These are phyloP conservation scores for Brassica napus DNA, from an alignment of 345 rosid genomes.

Conservation along the genomic window DNA sequence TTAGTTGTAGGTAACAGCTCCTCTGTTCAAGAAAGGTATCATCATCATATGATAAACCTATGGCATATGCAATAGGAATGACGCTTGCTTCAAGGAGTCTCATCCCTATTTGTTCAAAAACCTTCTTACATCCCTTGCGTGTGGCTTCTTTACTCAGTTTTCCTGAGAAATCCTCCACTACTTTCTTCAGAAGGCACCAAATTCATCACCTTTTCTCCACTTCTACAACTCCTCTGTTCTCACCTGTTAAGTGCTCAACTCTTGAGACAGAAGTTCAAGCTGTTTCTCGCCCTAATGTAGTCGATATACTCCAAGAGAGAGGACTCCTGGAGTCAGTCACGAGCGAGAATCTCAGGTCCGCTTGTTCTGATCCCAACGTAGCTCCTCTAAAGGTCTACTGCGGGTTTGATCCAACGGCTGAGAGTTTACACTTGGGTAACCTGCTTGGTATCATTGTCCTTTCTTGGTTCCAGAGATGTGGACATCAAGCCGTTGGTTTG, in stretches of 20 bases:
- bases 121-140: constrained; percentile 40
- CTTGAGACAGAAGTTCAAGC: constrained; percentile 39
- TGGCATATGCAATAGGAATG: constrained; percentile 38
- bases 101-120: constrained; percentile 39
- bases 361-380: constrained; percentile 45
- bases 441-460: constrained; percentile 91
- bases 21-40: background rate
- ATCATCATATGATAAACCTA: background rate
- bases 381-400: constrained; percentile 71
- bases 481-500: constrained; percentile 82
- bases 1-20: background rate
- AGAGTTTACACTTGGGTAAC: constrained; percentile 89
- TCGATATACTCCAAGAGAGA: constrained; percentile 72
- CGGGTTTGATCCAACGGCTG: constrained; percentile 96
- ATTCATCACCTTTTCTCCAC: constrained; percentile 26
- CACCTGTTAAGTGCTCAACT: constrained; percentile 45
- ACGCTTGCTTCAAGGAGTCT: constrained; percentile 44
- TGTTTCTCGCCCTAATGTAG: constrained; percentile 50
- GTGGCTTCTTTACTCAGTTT: constrained; percentile 27
- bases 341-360: constrained; percentile 71
- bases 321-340: constrained; percentile 84
- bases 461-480: constrained; percentile 91
- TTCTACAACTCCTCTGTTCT: constrained; percentile 34
- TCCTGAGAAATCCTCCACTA: constrained; percentile 26
- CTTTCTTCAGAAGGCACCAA: constrained; percentile 24